Conservation (phyloP, 148 eudicot species). For the Chenopodium suecicum region DNA sequence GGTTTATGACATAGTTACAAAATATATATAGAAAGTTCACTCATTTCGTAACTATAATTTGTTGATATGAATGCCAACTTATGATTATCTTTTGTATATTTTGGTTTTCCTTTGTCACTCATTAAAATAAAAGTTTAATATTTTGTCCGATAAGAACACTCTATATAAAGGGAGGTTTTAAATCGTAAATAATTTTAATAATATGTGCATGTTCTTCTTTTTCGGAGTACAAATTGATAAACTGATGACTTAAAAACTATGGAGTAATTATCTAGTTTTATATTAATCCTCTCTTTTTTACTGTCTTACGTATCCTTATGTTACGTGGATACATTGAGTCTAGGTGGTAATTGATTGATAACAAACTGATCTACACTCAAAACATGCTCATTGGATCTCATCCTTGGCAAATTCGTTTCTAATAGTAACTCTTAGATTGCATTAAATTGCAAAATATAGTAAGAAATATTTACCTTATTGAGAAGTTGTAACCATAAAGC, state of each 20-base stretch:
- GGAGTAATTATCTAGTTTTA: too few species aligned
- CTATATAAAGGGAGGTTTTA: too few species aligned
- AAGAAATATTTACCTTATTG: conserved; percentile 12
- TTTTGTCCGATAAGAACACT: too few species aligned
- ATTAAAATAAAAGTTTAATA: too few species aligned
- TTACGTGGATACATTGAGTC: not conserved
- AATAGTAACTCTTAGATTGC: conserved; percentile 11
- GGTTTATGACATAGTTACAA: not conserved
- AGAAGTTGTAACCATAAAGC: conserved; percentile 2
- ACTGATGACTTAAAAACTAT: too few species aligned
- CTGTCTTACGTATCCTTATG: too few species aligned
- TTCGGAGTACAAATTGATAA: too few species aligned
- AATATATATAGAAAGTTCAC: not conserved
- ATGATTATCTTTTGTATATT: not conserved
- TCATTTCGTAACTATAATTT: not conserved
- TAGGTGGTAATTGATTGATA: conserved; percentile 1
- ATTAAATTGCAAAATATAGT: not conserved
- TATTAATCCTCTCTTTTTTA: too few species aligned
- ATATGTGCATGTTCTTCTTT: too few species aligned
- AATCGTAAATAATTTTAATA: too few species aligned
- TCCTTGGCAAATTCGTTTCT: conserved; percentile 5
- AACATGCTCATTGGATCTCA: not conserved
- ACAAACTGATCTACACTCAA: not conserved
- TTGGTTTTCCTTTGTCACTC: not conserved
- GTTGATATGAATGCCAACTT: not conserved